Conservation (phyloP, 2,329 filamentous ascomycete genomes). For the Sclerotinia trifoliorum region DNA sequence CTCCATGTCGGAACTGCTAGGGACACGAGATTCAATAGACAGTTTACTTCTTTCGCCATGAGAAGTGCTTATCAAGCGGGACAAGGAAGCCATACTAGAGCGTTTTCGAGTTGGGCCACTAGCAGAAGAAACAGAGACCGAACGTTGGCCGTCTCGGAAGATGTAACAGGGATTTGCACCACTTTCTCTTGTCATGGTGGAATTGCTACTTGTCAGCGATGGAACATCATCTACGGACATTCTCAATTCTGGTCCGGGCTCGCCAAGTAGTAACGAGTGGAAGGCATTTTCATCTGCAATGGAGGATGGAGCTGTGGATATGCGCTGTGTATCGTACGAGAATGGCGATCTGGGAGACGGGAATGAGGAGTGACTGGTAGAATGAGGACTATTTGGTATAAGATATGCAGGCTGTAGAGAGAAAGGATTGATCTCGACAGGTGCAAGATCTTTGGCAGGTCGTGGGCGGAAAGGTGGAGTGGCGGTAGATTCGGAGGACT, state of each 20-base stretch:
- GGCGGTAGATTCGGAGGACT: slow-evolving; percentile 40
- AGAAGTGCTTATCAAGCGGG: slow-evolving; percentile 71
- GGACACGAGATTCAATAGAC: slow-evolving; percentile 59
- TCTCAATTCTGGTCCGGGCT: slow-evolving; percentile 69
- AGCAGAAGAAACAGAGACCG: slow-evolving; percentile 60
- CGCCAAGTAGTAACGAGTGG: slow-evolving; percentile 69
- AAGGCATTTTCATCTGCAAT: slow-evolving; percentile 69
- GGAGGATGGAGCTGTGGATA: slow-evolving; percentile 75
- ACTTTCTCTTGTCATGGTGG: slow-evolving; percentile 71
- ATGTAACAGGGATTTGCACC: slow-evolving; percentile 49
- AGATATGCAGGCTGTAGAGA: slow-evolving; percentile 45
- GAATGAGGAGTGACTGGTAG: slow-evolving; percentile 51
- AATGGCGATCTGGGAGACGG: slow-evolving; percentile 68
- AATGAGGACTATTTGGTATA: slow-evolving; percentile 63
- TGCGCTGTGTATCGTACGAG: slow-evolving; percentile 68
- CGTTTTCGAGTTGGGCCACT: slow-evolving; percentile 64
- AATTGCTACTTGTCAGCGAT: slow-evolving; percentile 72
- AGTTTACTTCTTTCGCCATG: slow-evolving; percentile 75
- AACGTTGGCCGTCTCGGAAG: slow-evolving; percentile 56
- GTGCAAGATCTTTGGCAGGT: slow-evolving; percentile 46
- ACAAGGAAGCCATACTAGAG: slow-evolving; percentile 74
- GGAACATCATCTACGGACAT: slow-evolving; percentile 73
- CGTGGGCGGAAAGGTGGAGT: slow-evolving; percentile 37
- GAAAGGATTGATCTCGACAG: slow-evolving; percentile 51
- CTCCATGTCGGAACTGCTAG: slow-evolving; percentile 42